phyloP scores from a whole-genome alignment of 2,329 filamentous ascomycete species.

The Sporothrix curviconia region DNA sequence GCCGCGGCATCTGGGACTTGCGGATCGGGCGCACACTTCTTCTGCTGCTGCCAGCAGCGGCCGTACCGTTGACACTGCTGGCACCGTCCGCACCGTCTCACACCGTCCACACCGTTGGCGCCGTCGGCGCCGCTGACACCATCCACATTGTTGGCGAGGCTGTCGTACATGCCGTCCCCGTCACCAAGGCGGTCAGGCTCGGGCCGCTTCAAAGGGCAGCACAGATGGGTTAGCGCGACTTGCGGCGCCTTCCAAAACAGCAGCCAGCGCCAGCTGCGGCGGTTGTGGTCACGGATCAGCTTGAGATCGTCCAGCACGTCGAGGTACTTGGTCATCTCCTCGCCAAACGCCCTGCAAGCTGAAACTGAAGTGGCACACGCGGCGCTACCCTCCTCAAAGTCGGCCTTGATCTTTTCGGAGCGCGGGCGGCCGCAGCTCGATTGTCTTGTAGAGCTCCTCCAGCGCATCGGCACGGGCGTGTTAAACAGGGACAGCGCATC shows the following conservation, averaged over 20 bases:
- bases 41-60: not conserved
- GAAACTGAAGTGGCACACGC: slow-evolving; percentile 94
- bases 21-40: slow-evolving; percentile 37
- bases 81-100: no score
- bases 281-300: slow-evolving; percentile 55
- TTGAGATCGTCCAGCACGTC: slow-evolving; percentile 82
- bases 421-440: slow-evolving; percentile 63
- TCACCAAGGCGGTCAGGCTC: slow-evolving; percentile 20
- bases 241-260: slow-evolving; percentile 57
- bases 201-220: slow-evolving; percentile 33
- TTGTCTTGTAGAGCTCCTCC: slow-evolving; percentile 70
- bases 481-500: slow-evolving; percentile 78
- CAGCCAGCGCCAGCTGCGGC: slow-evolving; percentile 76
- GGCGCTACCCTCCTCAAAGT: slow-evolving; percentile 96
- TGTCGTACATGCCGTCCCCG: not conserved
- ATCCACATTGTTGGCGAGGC: not conserved
- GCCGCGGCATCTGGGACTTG: slow-evolving; percentile 48
- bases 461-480: slow-evolving; percentile 67
- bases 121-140: not conserved
- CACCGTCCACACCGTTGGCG: no score
- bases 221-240: slow-evolving; percentile 17
- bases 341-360: slow-evolving; percentile 83
- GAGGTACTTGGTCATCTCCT: slow-evolving; percentile 79
- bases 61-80: not conserved
- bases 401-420: slow-evolving; percentile 73